phyloP scores from a whole-genome alignment of 352 stramenopile genomes.

The Phytopythium ostracodes region DNA sequence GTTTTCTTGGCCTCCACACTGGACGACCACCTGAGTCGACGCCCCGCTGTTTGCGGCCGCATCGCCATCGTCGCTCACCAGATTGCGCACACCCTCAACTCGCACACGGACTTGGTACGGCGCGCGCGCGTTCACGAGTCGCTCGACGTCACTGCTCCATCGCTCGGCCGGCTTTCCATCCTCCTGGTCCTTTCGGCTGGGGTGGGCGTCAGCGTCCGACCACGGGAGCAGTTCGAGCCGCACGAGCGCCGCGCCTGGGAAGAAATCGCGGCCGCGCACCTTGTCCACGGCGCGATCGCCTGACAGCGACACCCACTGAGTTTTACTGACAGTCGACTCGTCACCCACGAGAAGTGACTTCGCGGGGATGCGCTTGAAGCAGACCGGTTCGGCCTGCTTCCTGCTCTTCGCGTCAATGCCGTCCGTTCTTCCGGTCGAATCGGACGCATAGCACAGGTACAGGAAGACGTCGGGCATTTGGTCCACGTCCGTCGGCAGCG shows the following conservation, averaged over 20 bases:
- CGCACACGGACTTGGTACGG: conserved; percentile 77
- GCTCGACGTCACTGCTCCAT: conserved; percentile 29
- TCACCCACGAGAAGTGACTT: conserved; percentile 44
- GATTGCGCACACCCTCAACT: conserved; percentile 45
- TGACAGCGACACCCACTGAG: conserved; percentile 59
- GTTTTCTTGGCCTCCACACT: conserved; percentile 47
- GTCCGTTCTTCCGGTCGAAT: background rate
- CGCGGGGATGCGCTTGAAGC: conserved; percentile 69
- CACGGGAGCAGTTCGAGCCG: conserved; percentile 28
- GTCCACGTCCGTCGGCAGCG: conserved; percentile 38
- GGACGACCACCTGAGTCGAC: conserved; percentile 30
- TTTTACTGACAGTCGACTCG: conserved; percentile 26
- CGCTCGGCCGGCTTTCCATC: background rate
- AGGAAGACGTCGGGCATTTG: conserved; percentile 85
- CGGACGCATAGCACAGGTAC: conserved; percentile 46
- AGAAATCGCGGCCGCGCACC: conserved; percentile 38
- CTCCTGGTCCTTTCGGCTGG: background rate
- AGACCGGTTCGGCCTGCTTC: conserved; percentile 48
- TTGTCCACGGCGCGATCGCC: conserved; percentile 59
- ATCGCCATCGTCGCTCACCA: conserved; percentile 13
- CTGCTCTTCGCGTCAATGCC: conserved; percentile 34
- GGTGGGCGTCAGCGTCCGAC: conserved; percentile 2
- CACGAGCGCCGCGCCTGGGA: conserved; percentile 68
- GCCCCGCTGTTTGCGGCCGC: background rate
- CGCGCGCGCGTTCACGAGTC: conserved; percentile 51